These are phyloP conservation scores for Kodamaea fungicola DNA, from an alignment of 1,139 yeast genomes.

Conservation along the genomic window DNA sequence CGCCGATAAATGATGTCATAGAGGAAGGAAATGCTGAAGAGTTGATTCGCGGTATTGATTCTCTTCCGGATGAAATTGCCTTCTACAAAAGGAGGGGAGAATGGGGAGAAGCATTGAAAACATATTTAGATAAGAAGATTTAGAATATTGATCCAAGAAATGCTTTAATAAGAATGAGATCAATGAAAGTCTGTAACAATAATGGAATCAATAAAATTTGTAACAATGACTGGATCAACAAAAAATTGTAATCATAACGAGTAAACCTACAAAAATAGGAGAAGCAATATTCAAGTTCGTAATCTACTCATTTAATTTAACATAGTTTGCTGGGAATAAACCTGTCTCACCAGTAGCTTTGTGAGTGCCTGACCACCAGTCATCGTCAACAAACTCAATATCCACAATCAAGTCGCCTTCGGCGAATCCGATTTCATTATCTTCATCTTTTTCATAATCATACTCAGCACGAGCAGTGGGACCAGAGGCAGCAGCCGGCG, in stretches of 20 bases:
- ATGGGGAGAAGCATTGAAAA: slow-evolving; percentile 65
- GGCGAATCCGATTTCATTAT: slow-evolving; percentile 69
- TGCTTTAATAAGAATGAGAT: no score
- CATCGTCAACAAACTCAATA: slow-evolving; percentile 87
- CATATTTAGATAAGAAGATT: no score
- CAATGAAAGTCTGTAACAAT: no score
- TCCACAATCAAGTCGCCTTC: slow-evolving; percentile 82
- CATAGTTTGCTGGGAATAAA: slow-evolving; percentile 90
- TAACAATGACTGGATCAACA: no score
- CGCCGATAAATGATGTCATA: slow-evolving; percentile 34
- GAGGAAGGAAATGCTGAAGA: slow-evolving; percentile 39
- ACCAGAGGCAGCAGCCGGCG: slow-evolving; percentile 21
- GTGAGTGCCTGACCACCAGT: slow-evolving; percentile 92
- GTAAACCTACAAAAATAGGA: no score
- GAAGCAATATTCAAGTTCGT: not conserved
- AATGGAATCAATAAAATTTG: no score
- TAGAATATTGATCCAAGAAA: no score
- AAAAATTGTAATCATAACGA: no score
- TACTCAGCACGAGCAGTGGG: slow-evolving; percentile 74
- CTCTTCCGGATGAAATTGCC: slow-evolving; percentile 55
- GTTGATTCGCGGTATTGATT: slow-evolving; percentile 55
- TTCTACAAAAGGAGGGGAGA: slow-evolving; percentile 56
- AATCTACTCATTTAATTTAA: slow-evolving; percentile 34
- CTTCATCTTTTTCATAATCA: slow-evolving; percentile 87
- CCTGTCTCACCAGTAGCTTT: slow-evolving; percentile 67